Evolutionary conservation across 2,329 filamentous ascomycete genomes (phyloP).

Genomic region (Nakataea oryzae): DNA sequence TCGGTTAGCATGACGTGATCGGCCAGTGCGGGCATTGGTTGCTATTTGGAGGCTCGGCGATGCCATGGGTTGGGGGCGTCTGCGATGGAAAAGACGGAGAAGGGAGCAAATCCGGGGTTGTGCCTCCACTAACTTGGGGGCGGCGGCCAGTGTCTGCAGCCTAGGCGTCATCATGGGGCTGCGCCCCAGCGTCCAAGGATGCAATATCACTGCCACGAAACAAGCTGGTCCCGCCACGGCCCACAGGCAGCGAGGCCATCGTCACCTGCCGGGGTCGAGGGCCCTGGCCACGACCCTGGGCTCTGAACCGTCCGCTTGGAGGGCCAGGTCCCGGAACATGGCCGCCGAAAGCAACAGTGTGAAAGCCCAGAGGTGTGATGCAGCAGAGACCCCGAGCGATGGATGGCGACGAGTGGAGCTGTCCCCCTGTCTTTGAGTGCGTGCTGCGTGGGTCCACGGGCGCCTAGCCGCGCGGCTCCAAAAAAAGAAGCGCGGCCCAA

Average conservation of each 20-base stretch:
- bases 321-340: neutral
- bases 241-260: neutral
- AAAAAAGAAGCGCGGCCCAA: slow-evolving; percentile 4
- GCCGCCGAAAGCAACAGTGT: neutral
- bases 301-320: neutral
- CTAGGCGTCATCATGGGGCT: neutral
- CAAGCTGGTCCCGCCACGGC: neutral
- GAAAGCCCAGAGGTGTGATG: neutral
- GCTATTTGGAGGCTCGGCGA: neutral
- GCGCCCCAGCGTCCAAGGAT: neutral
- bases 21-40: neutral
- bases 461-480: slow-evolving; percentile 2
- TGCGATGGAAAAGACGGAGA: no score
- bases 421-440: neutral
- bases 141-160: no score
- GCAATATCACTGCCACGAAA: neutral
- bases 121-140: neutral
- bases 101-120: neutral
- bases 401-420: no score
- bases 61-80: neutral
- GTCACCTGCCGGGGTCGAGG: neutral
- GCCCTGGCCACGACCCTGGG: neutral
- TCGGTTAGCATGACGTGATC: neutral
- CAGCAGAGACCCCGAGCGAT: neutral
- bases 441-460: neutral